Evolutionary conservation across 2,329 filamentous ascomycete genomes (phyloP).

Genomic region (Aspergillus sp.): DNA sequence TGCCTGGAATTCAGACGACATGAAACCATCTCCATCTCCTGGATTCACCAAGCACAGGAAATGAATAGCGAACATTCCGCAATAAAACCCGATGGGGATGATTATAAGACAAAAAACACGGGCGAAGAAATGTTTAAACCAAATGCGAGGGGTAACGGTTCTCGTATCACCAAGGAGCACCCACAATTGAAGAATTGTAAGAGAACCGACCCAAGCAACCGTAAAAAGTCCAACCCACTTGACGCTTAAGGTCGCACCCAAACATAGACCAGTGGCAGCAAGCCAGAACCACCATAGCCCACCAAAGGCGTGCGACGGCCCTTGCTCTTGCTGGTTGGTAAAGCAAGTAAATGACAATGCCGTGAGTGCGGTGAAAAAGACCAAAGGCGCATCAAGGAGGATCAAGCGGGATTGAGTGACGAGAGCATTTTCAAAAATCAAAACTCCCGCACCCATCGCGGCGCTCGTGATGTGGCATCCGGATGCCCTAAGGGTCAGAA

Average conservation of each 20-base stretch:
- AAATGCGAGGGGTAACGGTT: slow-evolving; percentile 75
- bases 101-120: slow-evolving; percentile 86
- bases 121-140: slow-evolving; percentile 90
- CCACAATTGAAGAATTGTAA: slow-evolving; percentile 92
- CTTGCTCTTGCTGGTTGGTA: slow-evolving; percentile 92
- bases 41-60: slow-evolving; percentile 90
- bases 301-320: slow-evolving; percentile 78
- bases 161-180: slow-evolving; percentile 82
- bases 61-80: slow-evolving; percentile 96
- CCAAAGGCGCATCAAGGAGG: slow-evolving; percentile 87
- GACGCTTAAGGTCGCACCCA: slow-evolving; percentile 87
- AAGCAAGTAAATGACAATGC: slow-evolving; percentile 87
- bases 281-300: slow-evolving; percentile 99
- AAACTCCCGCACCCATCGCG: slow-evolving; percentile 70
- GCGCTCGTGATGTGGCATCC: slow-evolving; percentile 85
- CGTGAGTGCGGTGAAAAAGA: slow-evolving; percentile 88
- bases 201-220: slow-evolving; percentile 90
- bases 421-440: slow-evolving; percentile 95
- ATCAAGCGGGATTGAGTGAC: slow-evolving; percentile 93
- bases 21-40: slow-evolving; percentile 96
- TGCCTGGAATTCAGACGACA: slow-evolving; percentile 98
- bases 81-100: slow-evolving; percentile 83
- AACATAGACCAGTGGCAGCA: slow-evolving; percentile 70
- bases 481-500: slow-evolving; percentile 82
- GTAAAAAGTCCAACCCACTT: slow-evolving; percentile 99